phyloP scores from a whole-genome alignment of 176 grass and related monocot species.

The Rhipidocladum racemiflorum region DNA sequence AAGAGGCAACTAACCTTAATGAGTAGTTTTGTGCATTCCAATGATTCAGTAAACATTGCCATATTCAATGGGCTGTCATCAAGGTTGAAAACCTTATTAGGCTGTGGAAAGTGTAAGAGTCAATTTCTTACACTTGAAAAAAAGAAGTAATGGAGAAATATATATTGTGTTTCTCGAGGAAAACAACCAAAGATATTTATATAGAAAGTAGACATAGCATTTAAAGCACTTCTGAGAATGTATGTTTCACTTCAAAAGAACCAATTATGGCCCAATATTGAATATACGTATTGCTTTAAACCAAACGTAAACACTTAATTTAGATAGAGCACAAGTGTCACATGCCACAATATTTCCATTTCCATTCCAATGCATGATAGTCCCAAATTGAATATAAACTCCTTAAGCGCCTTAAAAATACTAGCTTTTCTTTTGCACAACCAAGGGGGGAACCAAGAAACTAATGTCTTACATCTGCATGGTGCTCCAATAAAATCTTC shows the following conservation, averaged over 20 bases:
- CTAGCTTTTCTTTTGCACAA: neutral
- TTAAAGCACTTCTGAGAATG: neutral
- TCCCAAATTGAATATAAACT: neutral
- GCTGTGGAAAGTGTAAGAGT: neutral
- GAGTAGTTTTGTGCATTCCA: neutral
- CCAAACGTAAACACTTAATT: neutral
- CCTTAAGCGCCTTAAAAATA: neutral
- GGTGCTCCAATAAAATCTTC: neutral
- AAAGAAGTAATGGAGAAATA: neutral
- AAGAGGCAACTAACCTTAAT: slow-evolving; percentile 2
- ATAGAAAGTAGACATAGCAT: neutral
- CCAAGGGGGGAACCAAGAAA: neutral
- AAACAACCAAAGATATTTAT: neutral
- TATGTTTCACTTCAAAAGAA: neutral
- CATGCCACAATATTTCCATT: neutral
- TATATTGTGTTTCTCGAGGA: neutral
- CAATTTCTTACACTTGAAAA: neutral
- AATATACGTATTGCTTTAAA: neutral
- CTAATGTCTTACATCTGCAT: neutral
- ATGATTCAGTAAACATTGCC: neutral
- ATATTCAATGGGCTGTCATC: neutral
- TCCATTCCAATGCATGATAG: neutral
- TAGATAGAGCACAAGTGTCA: neutral
- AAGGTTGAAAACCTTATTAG: slow-evolving; percentile 24
- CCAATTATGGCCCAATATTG: neutral